Base-by-base conservation (phyloP, 495 filamentous ascomycete species). In the Coniosporium apollinis region DNA sequence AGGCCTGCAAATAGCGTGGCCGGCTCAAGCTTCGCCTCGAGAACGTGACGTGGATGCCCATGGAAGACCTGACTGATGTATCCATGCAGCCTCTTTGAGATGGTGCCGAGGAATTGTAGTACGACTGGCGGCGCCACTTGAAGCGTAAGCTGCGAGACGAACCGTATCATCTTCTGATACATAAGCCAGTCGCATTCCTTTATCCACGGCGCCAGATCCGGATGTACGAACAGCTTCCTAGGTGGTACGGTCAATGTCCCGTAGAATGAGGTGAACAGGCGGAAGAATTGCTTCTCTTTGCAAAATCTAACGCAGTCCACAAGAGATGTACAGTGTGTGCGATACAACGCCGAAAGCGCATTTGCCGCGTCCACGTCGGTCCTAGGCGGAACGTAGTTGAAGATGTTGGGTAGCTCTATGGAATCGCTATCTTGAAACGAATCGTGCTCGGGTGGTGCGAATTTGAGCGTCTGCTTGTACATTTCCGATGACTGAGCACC, bases 191-290 rank as follows among this genome's bases (percentile, higher is more conserved):
- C 89, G 46, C 83, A 93, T 50, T 91, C 78, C 46, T 82, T 78
- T 42, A 97, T 91, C 89, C 89, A 97, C 2, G 79, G 71, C 10
- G 84, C 81, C 32, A 97, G 62, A 37, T 68, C 72, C 2, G 78
- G 79, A 45, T 89, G 72, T 5, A 75, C 72, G 40, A 97, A 74
- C 8, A 97, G 66, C 56, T 87, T 94, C 58, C 94, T 86, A n/a
- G 94, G 84, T 3, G 91, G 91, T 51, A 92, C 85, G 11, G 89
- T 96, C 46, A 97, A 65, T 2, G 84, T 94, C 36, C 89, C 91
- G 43, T 91, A 81, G 56, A 96, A 96, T 6, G 87, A 87, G 22
- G 78, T 80, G 54, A 91, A 93, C n/a, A 92, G 75, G 45, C 86
- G 81, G 48, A 92, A 83, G 47, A 97, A 86, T 19, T 85, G 83